Conservation (phyloP, 768 basidiomycete genomes). For the Phaeolepiota aurea region DNA sequence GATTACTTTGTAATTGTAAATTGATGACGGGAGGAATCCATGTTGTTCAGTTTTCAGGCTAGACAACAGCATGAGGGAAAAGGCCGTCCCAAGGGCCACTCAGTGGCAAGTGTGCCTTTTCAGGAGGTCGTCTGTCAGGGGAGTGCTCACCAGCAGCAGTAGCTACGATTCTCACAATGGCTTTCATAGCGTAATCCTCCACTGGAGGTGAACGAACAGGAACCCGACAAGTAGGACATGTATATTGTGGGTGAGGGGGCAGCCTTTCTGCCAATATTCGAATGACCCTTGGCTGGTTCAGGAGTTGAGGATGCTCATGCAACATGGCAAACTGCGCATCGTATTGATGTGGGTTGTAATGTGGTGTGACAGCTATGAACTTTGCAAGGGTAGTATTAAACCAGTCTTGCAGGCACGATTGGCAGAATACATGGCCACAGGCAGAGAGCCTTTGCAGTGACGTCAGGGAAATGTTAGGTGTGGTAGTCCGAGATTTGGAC, state of each 20-base stretch:
- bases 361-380: conserved; percentile 39
- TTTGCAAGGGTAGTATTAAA: conserved; percentile 38
- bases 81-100: conserved; percentile 36
- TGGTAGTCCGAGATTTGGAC: conserved; percentile 13
- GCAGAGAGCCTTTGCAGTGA: conserved; percentile 37
- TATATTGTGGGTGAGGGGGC: conserved; percentile 42
- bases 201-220: conserved; percentile 39
- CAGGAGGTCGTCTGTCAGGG: conserved; percentile 21
- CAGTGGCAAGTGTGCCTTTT: conserved; percentile 7
- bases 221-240: conserved; percentile 61
- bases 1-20: not conserved
- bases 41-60: not conserved
- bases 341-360: conserved; percentile 26
- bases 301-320: not conserved
- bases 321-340: conserved; percentile 6
- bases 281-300: conserved; percentile 15
- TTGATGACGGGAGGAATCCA: not conserved
- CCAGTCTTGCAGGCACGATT: conserved; percentile 51
- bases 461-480: not conserved
- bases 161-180: conserved; percentile 42
- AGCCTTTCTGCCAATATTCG: conserved; percentile 16
- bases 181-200: conserved; percentile 56
- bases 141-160: conserved; percentile 38
- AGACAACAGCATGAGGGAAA: conserved; percentile 21
- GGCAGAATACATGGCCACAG: conserved; percentile 69